Evolutionary conservation across 768 basidiomycete species (phyloP), one percentile per base, ranked within the genome.

Genomic region (Boletellus emodensis): DNA sequence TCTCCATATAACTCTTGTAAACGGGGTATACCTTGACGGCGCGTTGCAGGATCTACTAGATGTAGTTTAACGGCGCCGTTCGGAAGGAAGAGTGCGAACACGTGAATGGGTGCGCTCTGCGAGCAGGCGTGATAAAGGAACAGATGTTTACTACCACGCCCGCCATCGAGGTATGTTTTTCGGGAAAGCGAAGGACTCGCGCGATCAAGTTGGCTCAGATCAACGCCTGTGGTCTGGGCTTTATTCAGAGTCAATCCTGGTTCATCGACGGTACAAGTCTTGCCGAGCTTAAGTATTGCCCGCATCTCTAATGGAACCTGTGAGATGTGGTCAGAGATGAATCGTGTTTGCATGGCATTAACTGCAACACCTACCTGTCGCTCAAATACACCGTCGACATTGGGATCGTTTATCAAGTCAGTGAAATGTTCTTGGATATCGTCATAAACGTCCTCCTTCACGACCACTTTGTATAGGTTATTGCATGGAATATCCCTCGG

Each of bases 381-480:
- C 70, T 99, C 96, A 61, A 86, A 99, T 4, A 96, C 88, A 1
- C 92, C 93, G 59, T 97, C 93, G 9, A 97, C 91, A 61, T 90
- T 92, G 0, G 94, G 90, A 60, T 94, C 90, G 62, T 96, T 96
- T 51, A 83, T 90, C 44, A 98, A 75, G 63, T 94, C 86, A 15
- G 92, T 85, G 62, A 98, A 97, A 64, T 96, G 91, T 49, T 91
- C 87, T 58, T 91, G 86, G 28, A 86, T 89, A 28, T 88, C 82
- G 28, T 86, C 75, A 68, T 89, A 99, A 14, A 85, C 71, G 6
- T 87, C 85, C 64, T 98, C 96, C 30, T 85, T 79, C 20, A 94
- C 90, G 11, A 79, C 72, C 24, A 98, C 73, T 59, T 84, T 87
- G 73, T 90, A 95, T 1, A 99, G 75, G 66, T 96, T 84, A 46